Base-by-base conservation (phyloP, 2,329 filamentous ascomycete species). In the Hymenoscyphus infarciens region DNA sequence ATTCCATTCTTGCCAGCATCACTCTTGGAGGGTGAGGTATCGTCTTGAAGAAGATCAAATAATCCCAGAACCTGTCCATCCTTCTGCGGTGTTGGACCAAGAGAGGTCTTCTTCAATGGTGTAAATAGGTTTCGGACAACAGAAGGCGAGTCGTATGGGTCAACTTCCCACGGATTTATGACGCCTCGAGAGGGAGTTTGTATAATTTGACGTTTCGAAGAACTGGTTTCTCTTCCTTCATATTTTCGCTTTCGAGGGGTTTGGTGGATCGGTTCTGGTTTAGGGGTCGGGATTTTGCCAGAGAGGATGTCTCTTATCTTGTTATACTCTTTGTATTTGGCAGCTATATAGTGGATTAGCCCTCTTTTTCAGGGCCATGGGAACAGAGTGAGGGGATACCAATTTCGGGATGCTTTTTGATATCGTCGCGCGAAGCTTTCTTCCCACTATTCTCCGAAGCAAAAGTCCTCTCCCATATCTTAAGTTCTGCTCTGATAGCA, bases 71-170 rank as follows among this genome's bases (percentile, higher is more conserved):
- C 87, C 22, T 85, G 84, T 31, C 91, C 91, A 73, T 94, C 89
- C 65, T 87, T 86, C 71, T 94, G 91, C 2, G 91, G 91, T 13
- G 91, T 95, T 1, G 91, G 91, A 2, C 89, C 90, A 64, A 95
- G 83, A 0, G 81, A 83, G 5, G 83, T 86, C 2, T 84, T 83
- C 11, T 81, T 79, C 0, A 76, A 76, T 1, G 86, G 83, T 62
- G 83, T 86, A 71, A 88, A 88, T 5, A 88, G 77, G 63, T 81
- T 85, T 33, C 85, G 79, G 42, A 81, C 79, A 53, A 81, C 77
- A 1, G 82, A 82, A 1, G 87, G 86, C 1, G 86, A 87, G 53
- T 78, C 78, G 70, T 80, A 79, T 57, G 80, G 75, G 45, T 81
- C 79, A 25, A 78, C 71, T 53, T 79, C 75, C 49, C 77, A 74